These are phyloP conservation scores for Trapa incisa DNA, from an alignment of 345 rosid genomes.

Conservation along the genomic window DNA sequence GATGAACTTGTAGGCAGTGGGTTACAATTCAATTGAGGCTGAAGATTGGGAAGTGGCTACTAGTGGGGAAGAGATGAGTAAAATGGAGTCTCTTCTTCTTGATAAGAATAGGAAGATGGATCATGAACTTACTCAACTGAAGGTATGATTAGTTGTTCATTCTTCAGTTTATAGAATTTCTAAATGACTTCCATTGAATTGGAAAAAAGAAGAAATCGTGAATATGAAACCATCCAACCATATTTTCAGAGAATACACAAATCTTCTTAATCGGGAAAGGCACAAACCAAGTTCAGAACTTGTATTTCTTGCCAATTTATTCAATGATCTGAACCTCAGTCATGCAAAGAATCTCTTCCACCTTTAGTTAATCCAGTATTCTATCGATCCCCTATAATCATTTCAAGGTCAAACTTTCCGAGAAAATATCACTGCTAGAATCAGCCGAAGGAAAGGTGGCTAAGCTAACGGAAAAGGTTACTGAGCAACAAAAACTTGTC, in stretches of 20 bases:
- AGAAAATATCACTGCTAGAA: slow-evolving; percentile 63
- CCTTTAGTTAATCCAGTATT: neutral
- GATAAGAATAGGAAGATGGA: slow-evolving; percentile 97
- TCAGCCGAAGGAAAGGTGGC: slow-evolving; percentile 56
- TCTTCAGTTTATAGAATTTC: neutral
- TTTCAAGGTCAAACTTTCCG: slow-evolving; percentile 71
- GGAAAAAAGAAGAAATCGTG: neutral
- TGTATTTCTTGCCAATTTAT: neutral
- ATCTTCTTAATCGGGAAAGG: neutral
- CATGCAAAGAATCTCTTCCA: neutral
- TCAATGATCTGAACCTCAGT: neutral
- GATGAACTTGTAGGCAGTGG: slow-evolving; percentile 56
- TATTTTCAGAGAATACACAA: neutral
- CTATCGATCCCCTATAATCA: neutral
- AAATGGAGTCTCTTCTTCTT: slow-evolving; percentile 96
- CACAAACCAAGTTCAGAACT: neutral
- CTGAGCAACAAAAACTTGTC: slow-evolving; percentile 72
- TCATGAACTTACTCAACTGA: slow-evolving; percentile 82
- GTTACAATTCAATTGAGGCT: slow-evolving; percentile 94
- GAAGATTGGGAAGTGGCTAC: slow-evolving; percentile 99
- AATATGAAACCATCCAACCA: neutral
- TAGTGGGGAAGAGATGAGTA: slow-evolving; percentile 90
- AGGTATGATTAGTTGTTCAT: slow-evolving; percentile 32
- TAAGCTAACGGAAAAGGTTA: slow-evolving; percentile 59
- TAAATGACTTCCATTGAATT: neutral